Base-by-base conservation (phyloP, 768 basidiomycete genomes). In the Pisolithus tinctorius region DNA sequence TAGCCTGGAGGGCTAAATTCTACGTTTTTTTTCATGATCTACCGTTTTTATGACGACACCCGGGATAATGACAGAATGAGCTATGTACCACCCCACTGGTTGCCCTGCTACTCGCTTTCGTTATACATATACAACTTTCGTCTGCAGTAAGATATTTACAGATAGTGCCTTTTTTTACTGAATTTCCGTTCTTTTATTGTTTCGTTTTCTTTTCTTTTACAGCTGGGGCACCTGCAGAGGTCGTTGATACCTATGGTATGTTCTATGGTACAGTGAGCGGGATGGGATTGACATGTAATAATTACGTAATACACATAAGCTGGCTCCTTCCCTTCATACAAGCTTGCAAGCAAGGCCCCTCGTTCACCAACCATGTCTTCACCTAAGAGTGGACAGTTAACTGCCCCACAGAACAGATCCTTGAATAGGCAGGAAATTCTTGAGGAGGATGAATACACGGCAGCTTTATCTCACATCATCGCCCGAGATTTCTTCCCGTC, bases 401-500 rank as follows among this genome's bases (percentile, higher is more conserved):
- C 68, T 10, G 59, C 66, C 1, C 43, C 53, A 0, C 45, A 61
- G 23, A 70, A 73, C 55, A 79, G 77, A 25, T 92, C 89, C 16
- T 73, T 92, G 51, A 86, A 86, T 63, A 71, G 75, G 13, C 89
- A 92, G 60, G 61, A 75, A 11, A 75, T 91, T 13, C 78, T 90
- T 13, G 88, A 91, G 45, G 96, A 99, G 74, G 96, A 98, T 56
- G 92, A 93, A 64, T 98, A 98, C 67, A 93, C 92, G 2, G 83
- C 81, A 43, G 88, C 88, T 1, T 76, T 99, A 20, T 91, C 90
- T 10, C 79, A 83, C 44, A 97, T 98, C 61, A 98, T 98, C 61
- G 88, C 90, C 37, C 85, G 96, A 45, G 95, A 98, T 71, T 99
- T 99, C 78, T 99, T 98, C 63, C 96, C 96, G 0, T 91, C 91